phyloP scores from a whole-genome alignment of 2,329 filamentous ascomycete species.

The Juglanconis juglandina region DNA sequence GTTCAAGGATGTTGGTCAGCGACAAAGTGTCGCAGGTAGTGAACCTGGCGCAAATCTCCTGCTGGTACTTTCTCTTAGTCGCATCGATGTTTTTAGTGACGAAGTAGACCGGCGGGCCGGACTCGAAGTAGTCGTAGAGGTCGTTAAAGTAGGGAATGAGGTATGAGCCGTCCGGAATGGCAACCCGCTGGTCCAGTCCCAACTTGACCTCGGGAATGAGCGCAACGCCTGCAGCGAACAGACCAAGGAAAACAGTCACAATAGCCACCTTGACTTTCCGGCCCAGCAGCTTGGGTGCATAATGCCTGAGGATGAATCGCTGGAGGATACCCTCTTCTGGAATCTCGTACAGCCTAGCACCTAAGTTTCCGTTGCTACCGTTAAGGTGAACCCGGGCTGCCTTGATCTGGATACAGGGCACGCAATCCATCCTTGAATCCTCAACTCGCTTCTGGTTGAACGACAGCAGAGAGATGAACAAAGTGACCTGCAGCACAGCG shows the following conservation, averaged over 20 bases:
- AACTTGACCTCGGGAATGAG: conserved; percentile 81
- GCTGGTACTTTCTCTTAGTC: conserved; percentile 72
- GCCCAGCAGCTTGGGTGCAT: conserved; percentile 77
- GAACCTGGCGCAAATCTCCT: conserved; percentile 85
- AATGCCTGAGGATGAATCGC: conserved; percentile 83
- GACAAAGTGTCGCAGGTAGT: conserved; percentile 82
- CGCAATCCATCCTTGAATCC: conserved; percentile 81
- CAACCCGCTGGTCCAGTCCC: conserved; percentile 90
- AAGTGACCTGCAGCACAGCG: conserved; percentile 91
- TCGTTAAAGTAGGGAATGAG: conserved; percentile 96
- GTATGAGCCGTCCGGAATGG: conserved; percentile 90
- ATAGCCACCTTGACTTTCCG: conserved; percentile 76
- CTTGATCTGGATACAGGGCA: conserved; percentile 82
- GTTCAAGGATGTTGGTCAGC: conserved; percentile 84
- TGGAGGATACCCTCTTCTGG: conserved; percentile 83
- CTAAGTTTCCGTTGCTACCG: conserved; percentile 55
- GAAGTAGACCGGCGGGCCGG: conserved; percentile 93
- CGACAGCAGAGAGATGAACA: conserved; percentile 89
- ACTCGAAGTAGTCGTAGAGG: conserved; percentile 85
- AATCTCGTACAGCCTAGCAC: conserved; percentile 64
- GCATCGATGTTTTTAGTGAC: conserved; percentile 79
- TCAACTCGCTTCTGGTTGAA: conserved; percentile 91
- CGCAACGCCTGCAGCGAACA: conserved; percentile 82
- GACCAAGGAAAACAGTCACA: conserved; percentile 76
- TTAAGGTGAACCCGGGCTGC: conserved; percentile 66